These are phyloP conservation scores for Boletus eberwhitei DNA, from an alignment of 768 basidiomycete genomes.

Conservation along the genomic window DNA sequence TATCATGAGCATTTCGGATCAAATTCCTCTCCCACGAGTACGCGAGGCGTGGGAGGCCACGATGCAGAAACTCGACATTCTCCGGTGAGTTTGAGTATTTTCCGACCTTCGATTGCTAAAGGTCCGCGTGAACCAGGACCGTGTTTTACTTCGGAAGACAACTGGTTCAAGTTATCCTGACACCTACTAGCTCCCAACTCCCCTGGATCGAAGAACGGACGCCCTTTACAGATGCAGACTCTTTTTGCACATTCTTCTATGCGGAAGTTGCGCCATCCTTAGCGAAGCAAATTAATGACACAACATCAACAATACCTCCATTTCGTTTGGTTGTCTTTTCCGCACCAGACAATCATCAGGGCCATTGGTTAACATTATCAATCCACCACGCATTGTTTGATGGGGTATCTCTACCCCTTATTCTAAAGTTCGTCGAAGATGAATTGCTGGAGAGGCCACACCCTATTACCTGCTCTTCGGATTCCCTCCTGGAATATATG, in stretches of 20 bases:
- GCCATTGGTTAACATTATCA: slow-evolving; percentile 22
- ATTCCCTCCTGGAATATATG: slow-evolving; percentile 24
- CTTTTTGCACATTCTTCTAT: slow-evolving; percentile 23
- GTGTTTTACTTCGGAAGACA: slow-evolving; percentile 31
- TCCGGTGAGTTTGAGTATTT: slow-evolving; percentile 21
- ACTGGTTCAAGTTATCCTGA: slow-evolving; percentile 29
- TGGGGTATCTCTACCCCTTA: slow-evolving; percentile 28
- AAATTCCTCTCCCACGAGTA: slow-evolving; percentile 22
- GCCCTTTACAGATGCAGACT: slow-evolving; percentile 5
- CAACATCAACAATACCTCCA: slow-evolving; percentile 14
- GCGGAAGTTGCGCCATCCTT: slow-evolving; percentile 16
- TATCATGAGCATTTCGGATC: slow-evolving; percentile 29
- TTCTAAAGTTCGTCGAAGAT: slow-evolving; percentile 29
- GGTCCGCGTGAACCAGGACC: slow-evolving; percentile 18
- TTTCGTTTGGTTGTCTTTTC: slow-evolving; percentile 15
- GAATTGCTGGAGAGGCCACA: slow-evolving; percentile 12
- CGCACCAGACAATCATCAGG: background rate
- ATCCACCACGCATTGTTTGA: slow-evolving; percentile 36
- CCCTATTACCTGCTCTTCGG: slow-evolving; percentile 9
- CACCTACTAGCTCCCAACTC: slow-evolving; percentile 4
- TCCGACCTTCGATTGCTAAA: background rate
- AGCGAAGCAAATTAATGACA: slow-evolving; percentile 25
- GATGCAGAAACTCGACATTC: slow-evolving; percentile 24
- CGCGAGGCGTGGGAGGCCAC: slow-evolving; percentile 35
- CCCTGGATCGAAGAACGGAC: slow-evolving; percentile 18